Base-by-base conservation (phyloP, 2,329 filamentous ascomycete species). In the Chaetomium globosum region DNA sequence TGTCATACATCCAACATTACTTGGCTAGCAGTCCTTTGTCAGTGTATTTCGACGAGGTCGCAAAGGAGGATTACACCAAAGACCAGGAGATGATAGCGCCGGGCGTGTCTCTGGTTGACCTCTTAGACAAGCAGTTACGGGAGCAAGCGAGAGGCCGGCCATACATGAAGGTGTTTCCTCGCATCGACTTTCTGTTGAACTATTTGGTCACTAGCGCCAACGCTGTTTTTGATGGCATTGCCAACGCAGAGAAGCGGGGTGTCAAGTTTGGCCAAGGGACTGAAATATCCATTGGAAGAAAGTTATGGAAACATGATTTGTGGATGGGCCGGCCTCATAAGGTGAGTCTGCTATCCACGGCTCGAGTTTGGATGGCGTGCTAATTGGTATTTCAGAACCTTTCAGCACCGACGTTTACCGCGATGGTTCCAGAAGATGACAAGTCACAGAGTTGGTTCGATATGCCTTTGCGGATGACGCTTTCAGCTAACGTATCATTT, bases 1-100 rank as follows among this genome's bases (percentile, higher is more conserved):
- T 97, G 9, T 83, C 86, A 0, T 97, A 97, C 73, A 90, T 98
- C 46, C 84, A 89, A 69, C 84, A 85, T 31, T 88, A 89, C 43
- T 80, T 96, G 69, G 84, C 81, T 0, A 81, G 82, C 39, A 93
- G 89, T 70, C 87, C 87, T 5, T 78, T 96, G 4, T 81, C 82
- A 26, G 75, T 83, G 9, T 92, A 87, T 71, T 84, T 91, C 58
- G 77, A 78, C 63, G 80, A 81, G 4, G 76, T 83, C 8, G 74
- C 77, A 48, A 74, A 79, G 31, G 82, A 83, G n/a, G 83, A 83
- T 51, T 83, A 83, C 70, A 79, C 81, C 58, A 79, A 74, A 23
- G 80, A 81, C 63, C 80, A 79, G 74, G 72, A 77, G 5, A 73
- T 79, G 49, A 76, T 80, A 10, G 81, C 82, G 39, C 74, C 80